These are phyloP conservation scores for Trichoderma oligosporum DNA, from an alignment of 2,329 filamentous ascomycete species.

Conservation along the genomic window DNA sequence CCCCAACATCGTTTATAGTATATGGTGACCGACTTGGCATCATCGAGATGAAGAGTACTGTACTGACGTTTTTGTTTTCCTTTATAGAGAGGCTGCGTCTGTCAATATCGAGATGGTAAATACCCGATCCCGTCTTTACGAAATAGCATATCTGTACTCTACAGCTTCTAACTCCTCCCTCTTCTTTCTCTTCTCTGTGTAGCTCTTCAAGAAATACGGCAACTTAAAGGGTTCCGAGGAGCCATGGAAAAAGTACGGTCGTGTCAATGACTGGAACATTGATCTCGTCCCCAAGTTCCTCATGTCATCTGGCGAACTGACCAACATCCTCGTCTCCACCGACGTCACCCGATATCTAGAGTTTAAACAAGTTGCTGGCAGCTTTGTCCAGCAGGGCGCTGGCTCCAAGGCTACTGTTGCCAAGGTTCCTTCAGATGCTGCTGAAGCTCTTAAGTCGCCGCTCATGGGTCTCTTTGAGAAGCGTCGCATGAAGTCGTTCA, in stretches of 20 bases:
- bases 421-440: slow-evolving; percentile 92
- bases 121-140: slow-evolving; percentile 19
- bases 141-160: slow-evolving; percentile 5
- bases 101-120: slow-evolving; percentile 91
- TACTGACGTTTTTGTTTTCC: slow-evolving; percentile 30
- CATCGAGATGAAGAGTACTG: neutral
- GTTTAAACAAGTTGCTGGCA: slow-evolving; percentile 92
- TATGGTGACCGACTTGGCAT: slow-evolving; percentile 9
- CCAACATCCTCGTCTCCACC: slow-evolving; percentile 96
- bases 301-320: slow-evolving; percentile 97
- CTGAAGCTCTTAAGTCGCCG: slow-evolving; percentile 84
- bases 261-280: slow-evolving; percentile 98
- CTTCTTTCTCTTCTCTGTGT: slow-evolving; percentile 20
- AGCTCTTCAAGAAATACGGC: slow-evolving; percentile 97
- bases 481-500: slow-evolving; percentile 91
- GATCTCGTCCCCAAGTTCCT: slow-evolving; percentile 97
- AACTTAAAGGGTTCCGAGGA: slow-evolving; percentile 75
- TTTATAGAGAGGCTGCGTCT: slow-evolving; percentile 75
- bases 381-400: slow-evolving; percentile 87
- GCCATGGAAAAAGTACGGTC: slow-evolving; percentile 97
- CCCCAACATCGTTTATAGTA: neutral
- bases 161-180: slow-evolving; percentile 22
- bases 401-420: slow-evolving; percentile 85
- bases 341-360: slow-evolving; percentile 86
- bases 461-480: slow-evolving; percentile 99